These are phyloP conservation scores for Alternaria hordeiaustralica DNA, from an alignment of 2,329 filamentous ascomycete genomes.

Conservation along the genomic window DNA sequence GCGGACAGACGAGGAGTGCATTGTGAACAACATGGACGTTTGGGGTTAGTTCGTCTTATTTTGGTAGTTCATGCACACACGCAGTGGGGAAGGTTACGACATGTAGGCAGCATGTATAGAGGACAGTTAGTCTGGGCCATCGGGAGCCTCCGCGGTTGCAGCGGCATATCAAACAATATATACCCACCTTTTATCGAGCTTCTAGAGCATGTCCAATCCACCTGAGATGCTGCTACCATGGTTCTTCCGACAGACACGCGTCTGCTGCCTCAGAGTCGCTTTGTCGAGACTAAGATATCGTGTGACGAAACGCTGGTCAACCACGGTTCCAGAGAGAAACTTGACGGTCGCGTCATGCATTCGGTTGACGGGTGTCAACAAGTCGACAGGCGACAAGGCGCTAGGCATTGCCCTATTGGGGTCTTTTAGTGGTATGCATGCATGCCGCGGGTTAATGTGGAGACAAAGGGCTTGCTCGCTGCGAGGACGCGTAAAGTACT, in stretches of 20 bases:
- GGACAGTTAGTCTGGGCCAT: slow-evolving; percentile 4
- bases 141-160: slow-evolving; percentile 2
- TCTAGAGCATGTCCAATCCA: slow-evolving; percentile 1
- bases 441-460: slow-evolving; percentile 9
- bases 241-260: background rate
- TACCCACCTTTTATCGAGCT: slow-evolving; percentile 14
- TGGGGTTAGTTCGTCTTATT: slow-evolving; percentile 44
- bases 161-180: slow-evolving; percentile 16
- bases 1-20: slow-evolving; percentile 62
- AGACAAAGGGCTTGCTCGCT: slow-evolving; percentile 2
- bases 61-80: background rate
- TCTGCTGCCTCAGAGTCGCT: background rate
- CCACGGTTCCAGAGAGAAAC: background rate
- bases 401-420: background rate
- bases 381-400: background rate
- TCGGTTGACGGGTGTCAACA: background rate
- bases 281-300: background rate
- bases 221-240: background rate
- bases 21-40: slow-evolving; percentile 66
- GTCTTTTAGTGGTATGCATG: slow-evolving; percentile 6
- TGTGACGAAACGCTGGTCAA: background rate
- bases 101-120: background rate
- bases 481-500: slow-evolving; percentile 13
- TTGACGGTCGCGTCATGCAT: slow-evolving; percentile 3
- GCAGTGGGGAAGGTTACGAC: background rate